phyloP scores from a whole-genome alignment of 176 grass and related monocot genomes.

The Raddia guianensis region DNA sequence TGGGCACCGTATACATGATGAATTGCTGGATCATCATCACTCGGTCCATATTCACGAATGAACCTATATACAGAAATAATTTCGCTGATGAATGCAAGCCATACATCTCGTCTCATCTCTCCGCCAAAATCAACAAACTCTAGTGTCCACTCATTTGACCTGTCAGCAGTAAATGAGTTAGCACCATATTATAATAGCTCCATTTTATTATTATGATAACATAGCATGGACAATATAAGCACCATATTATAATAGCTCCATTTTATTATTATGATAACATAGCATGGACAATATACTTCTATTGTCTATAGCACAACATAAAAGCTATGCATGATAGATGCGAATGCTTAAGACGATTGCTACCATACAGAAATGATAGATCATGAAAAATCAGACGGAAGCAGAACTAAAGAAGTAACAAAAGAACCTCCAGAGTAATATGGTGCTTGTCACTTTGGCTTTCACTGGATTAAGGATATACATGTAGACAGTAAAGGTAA shows the following conservation, averaged over 20 bases:
- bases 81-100: conserved; percentile 86
- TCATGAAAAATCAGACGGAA: neutral
- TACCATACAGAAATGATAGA: conserved; percentile 12
- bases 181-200: conserved; percentile 12
- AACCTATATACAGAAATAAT: conserved; percentile 86
- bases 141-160: conserved; percentile 81
- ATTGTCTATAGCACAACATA: neutral
- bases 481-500: conserved; percentile 17
- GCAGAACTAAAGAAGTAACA: conserved; percentile 1
- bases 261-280: conserved; percentile 32
- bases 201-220: conserved; percentile 30
- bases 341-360: conserved; percentile 30
- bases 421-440: conserved; percentile 1
- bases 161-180: conserved; percentile 50
- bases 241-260: conserved; percentile 10
- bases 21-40: conserved; percentile 72
- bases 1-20: conserved; percentile 82
- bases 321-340: neutral
- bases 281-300: conserved; percentile 11
- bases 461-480: conserved; percentile 15
- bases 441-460: neutral
- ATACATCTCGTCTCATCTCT: conserved; percentile 91
- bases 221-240: conserved; percentile 2
- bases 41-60: conserved; percentile 77
- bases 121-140: conserved; percentile 99